These are phyloP conservation scores for Mortierella sp. DNA, from an alignment of 371 early-diverging fungal species.

Conservation along the genomic window DNA sequence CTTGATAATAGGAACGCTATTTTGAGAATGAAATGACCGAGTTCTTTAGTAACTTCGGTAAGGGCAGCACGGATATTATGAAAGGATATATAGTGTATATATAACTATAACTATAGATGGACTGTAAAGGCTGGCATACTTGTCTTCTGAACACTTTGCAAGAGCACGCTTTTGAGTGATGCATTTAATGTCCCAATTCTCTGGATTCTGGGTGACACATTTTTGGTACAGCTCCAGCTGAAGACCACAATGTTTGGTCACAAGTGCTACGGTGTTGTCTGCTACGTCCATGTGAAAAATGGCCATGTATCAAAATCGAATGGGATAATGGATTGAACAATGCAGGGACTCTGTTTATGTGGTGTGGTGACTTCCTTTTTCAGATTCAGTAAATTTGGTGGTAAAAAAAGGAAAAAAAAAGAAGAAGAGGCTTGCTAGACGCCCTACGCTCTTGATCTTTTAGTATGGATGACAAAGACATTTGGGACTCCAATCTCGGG, in stretches of 20 bases:
- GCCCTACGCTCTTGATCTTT: slow-evolving; percentile 39
- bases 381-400: no score
- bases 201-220: slow-evolving; percentile 82
- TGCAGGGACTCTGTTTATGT: slow-evolving; percentile 12
- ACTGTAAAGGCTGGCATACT: slow-evolving; percentile 60
- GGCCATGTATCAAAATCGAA: slow-evolving; percentile 27
- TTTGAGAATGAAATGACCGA: neutral
- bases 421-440: neutral
- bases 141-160: slow-evolving; percentile 86
- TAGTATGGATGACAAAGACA: slow-evolving; percentile 62
- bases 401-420: neutral
- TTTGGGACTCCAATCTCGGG: slow-evolving; percentile 70
- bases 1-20: slow-evolving; percentile 75
- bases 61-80: no score
- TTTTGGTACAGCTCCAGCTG: slow-evolving; percentile 82
- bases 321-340: neutral
- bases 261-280: slow-evolving; percentile 59
- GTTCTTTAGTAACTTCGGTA: neutral
- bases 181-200: slow-evolving; percentile 81
- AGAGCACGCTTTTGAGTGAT: slow-evolving; percentile 77
- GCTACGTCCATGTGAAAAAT: slow-evolving; percentile 59
- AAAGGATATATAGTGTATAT: no score
- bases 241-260: slow-evolving; percentile 83
- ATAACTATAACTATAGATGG: neutral
- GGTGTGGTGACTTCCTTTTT: neutral